A percentile compares a stretch with the other conserved stretches of the same genome.
Conservation (phyloP, 2,329 filamentous ascomycete species). For the Graphilbum sp. region DNA sequence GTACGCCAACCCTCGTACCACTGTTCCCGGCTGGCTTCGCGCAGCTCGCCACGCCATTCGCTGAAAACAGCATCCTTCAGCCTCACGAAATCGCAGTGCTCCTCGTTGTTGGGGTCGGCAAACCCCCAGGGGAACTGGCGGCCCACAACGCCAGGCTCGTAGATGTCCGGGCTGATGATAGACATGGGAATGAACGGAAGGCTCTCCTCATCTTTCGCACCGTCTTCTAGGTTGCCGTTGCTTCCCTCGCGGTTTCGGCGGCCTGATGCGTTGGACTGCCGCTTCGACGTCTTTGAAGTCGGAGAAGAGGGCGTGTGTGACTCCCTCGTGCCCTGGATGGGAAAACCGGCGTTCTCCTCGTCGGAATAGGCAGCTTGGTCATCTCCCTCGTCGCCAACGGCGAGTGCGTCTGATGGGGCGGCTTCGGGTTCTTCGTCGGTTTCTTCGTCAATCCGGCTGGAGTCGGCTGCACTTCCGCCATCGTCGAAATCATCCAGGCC, state of each 20-base stretch:
- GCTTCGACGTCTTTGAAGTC: slow-evolving; percentile 22
- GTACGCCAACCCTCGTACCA: slow-evolving; percentile 97
- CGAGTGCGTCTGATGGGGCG: slow-evolving; percentile 6
- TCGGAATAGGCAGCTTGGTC: slow-evolving; percentile 15
- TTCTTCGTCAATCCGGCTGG: slow-evolving; percentile 38
- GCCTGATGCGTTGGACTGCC: slow-evolving; percentile 28
- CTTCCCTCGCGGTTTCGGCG: slow-evolving; percentile 26
- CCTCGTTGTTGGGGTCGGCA: slow-evolving; percentile 76
- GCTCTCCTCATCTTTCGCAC: slow-evolving; percentile 31
- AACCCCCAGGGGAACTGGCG: slow-evolving; percentile 94
- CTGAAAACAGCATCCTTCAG: slow-evolving; percentile 84
- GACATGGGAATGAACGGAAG: slow-evolving; percentile 70
- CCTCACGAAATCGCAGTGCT: slow-evolving; percentile 86
- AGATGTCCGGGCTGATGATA: slow-evolving; percentile 84
- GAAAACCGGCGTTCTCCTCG: slow-evolving; percentile 17
- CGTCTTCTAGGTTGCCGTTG: slow-evolving; percentile 13
- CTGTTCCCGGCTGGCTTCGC: slow-evolving; percentile 75
- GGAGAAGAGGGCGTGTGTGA: slow-evolving; percentile 2
- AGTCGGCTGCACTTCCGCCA: slow-evolving; percentile 25
- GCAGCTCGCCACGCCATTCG: slow-evolving; percentile 83
- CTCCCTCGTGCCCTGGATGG: slow-evolving; percentile 12
- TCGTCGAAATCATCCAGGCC: slow-evolving; percentile 63
- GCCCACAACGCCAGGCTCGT: slow-evolving; percentile 64
- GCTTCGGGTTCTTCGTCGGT: slow-evolving; percentile 24
- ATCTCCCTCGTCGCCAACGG: slow-evolving; percentile 5